Percentiles rank a stretch among this genome's conserved stretches.
phyloP scores from a whole-genome alignment of 768 basidiomycete genomes.

The Hortiboletus flavorubellus region DNA sequence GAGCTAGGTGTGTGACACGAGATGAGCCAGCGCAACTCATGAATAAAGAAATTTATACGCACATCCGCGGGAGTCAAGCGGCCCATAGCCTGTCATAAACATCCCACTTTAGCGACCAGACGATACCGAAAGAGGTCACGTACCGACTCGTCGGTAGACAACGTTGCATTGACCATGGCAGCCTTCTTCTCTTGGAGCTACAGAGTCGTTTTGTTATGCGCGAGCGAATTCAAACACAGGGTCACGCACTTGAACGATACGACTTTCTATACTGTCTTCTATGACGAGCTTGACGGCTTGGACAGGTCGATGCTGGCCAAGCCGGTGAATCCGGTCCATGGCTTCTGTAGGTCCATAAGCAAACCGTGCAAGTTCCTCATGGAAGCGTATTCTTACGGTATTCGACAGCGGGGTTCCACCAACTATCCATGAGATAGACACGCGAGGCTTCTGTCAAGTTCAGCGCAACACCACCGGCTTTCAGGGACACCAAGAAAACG shows the following conservation, averaged over 20 bases:
- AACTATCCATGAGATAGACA: slow-evolving; percentile 95
- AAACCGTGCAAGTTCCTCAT: not conserved
- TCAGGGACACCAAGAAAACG: slow-evolving; percentile 95
- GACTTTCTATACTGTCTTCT: slow-evolving; percentile 94
- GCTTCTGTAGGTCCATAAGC: slow-evolving; percentile 55
- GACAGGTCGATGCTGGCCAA: slow-evolving; percentile 93
- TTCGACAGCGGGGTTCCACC: slow-evolving; percentile 98
- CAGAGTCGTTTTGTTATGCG: not conserved
- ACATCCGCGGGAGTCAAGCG: slow-evolving; percentile 85
- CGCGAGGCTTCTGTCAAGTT: slow-evolving; percentile 90
- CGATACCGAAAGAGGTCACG: slow-evolving; percentile 19
- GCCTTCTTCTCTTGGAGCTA: slow-evolving; percentile 96
- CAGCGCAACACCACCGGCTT: slow-evolving; percentile 92
- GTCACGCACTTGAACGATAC: slow-evolving; percentile 74
- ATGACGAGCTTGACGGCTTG: slow-evolving; percentile 91
- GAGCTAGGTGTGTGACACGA: slow-evolving; percentile 28
- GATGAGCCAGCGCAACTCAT: slow-evolving; percentile 2
- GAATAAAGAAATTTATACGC: slow-evolving; percentile 21
- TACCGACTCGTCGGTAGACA: slow-evolving; percentile 78
- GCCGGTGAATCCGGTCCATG: slow-evolving; percentile 95
- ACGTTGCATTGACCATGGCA: slow-evolving; percentile 89
- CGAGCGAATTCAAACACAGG: not conserved
- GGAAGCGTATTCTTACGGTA: slow-evolving; percentile 54
- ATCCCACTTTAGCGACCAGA: slow-evolving; percentile 10
- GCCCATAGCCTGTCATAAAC: slow-evolving; percentile 73